Conservation (phyloP, 208 protist genomes). For the Acanthamoeba castellanii region DNA sequence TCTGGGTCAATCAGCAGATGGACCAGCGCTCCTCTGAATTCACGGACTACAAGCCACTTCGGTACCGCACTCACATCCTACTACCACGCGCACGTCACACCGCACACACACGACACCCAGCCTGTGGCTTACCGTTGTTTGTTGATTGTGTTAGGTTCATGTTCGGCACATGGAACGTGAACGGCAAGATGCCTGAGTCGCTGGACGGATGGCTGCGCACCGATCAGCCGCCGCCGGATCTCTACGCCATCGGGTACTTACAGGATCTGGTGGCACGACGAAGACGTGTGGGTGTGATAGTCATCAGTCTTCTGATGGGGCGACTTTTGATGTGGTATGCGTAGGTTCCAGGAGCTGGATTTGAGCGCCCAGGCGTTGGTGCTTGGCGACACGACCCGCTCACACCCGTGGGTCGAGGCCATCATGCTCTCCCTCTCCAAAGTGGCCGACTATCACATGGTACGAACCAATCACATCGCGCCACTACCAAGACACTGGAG, state of each 20-base stretch:
- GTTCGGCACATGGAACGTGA: constrained; percentile 87
- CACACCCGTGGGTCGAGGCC: constrained; percentile 78
- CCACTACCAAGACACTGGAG: neutral
- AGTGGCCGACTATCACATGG: constrained; percentile 77
- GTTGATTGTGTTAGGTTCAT: constrained; percentile 4
- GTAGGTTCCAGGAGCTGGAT: constrained; percentile 86
- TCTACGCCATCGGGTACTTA: constrained; percentile 84
- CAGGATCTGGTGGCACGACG: neutral
- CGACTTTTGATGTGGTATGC: neutral
- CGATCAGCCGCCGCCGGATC: constrained; percentile 74
- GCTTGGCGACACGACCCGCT: constrained; percentile 76
- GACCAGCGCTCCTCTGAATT: constrained; percentile 44
- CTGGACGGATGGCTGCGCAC: constrained; percentile 77
- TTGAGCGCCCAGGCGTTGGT: constrained; percentile 83
- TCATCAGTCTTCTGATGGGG: neutral
- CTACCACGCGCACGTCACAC: neutral
- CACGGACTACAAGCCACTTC: constrained; percentile 32
- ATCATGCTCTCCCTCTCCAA: constrained; percentile 75
- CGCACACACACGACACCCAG: neutral
- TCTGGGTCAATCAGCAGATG: constrained; percentile 70
- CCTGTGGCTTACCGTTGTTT: neutral
- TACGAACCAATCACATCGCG: constrained; percentile 35
- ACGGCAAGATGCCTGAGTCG: constrained; percentile 84
- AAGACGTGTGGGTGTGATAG: neutral
- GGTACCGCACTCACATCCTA: constrained; percentile 26